These are phyloP conservation scores for Uncinocarpus reesii DNA, from an alignment of 2,329 filamentous ascomycete genomes.

Conservation along the genomic window DNA sequence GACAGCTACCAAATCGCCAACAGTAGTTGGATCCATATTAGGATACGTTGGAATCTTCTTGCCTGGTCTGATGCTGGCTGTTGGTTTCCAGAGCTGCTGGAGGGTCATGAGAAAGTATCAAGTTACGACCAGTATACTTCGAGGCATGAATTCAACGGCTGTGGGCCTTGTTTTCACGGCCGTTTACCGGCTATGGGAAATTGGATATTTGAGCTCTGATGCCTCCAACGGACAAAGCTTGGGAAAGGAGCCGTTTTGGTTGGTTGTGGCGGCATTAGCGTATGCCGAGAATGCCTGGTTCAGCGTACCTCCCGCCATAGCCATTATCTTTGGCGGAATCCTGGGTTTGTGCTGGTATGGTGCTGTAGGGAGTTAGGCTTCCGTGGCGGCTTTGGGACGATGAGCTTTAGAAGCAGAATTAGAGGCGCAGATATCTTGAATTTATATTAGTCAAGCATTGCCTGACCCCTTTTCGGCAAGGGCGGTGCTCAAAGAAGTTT, in stretches of 20 bases:
- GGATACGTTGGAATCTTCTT: constrained; percentile 40
- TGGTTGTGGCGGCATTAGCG: constrained; percentile 46
- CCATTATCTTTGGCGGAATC: constrained; percentile 40
- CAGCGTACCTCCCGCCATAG: constrained; percentile 33
- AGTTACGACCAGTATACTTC: constrained; percentile 42
- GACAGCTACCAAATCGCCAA: constrained; percentile 23
- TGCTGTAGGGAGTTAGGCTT: constrained; percentile 27
- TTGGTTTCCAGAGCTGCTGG: constrained; percentile 45
- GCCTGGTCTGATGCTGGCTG: constrained; percentile 29
- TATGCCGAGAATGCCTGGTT: constrained; percentile 44
- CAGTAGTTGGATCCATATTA: constrained; percentile 42
- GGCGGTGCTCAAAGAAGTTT: too few relatives aligned
- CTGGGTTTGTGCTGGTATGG: constrained; percentile 42
- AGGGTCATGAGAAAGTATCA: constrained; percentile 37
- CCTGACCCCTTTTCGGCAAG: too few relatives aligned
- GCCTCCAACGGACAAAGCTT: constrained; percentile 44
- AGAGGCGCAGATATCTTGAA: too few relatives aligned
- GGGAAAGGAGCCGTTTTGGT: constrained; percentile 53
- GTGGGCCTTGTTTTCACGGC: constrained; percentile 55
- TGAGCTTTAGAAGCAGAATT: too few relatives aligned
- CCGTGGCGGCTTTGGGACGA: too few relatives aligned
- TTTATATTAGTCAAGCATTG: too few relatives aligned
- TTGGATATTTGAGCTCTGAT: constrained; percentile 47
- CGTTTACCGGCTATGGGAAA: constrained; percentile 53
- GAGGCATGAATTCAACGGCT: constrained; percentile 51